A percentile compares a stretch with the other conserved stretches of the same genome.
phyloP scores from a whole-genome alignment of 495 filamentous ascomycete genomes.

The Extremus antarcticus region DNA sequence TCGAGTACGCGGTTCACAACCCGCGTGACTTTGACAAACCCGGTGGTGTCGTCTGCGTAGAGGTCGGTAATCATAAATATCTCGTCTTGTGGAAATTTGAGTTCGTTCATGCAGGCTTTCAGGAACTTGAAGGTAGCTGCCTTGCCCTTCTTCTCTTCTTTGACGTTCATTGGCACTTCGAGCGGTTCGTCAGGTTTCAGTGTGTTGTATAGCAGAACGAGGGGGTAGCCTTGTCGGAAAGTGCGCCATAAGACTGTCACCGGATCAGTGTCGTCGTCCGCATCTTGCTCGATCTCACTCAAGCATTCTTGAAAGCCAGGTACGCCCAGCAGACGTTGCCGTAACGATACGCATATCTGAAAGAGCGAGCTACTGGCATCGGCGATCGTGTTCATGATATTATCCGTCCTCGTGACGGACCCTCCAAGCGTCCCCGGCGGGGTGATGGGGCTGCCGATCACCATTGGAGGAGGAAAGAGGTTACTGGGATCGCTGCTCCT shows the following conservation, averaged over 20 bases:
- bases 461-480: conserved; percentile 29
- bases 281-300: conserved; percentile 50
- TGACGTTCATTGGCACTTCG: conserved; percentile 44
- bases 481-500: conserved; percentile 30
- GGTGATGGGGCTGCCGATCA: not conserved
- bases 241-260: conserved; percentile 87
- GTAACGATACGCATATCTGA: conserved; percentile 81
- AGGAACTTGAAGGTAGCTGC: conserved; percentile 61
- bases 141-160: conserved; percentile 53
- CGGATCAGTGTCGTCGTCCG: conserved; percentile 62
- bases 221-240: conserved; percentile 69
- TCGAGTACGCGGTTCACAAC: conserved; percentile 86
- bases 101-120: conserved; percentile 56
- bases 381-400: conserved; percentile 90
- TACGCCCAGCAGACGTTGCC: conserved; percentile 67
- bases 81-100: conserved; percentile 66
- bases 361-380: conserved; percentile 82
- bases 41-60: conserved; percentile 87
- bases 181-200: conserved; percentile 55
- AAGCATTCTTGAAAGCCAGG: conserved; percentile 69
- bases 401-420: conserved; percentile 61
- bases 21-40: conserved; percentile 88
- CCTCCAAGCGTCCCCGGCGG: conserved; percentile 35
- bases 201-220: conserved; percentile 82
- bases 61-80: conserved; percentile 87